Evolutionary conservation across 2,329 filamentous ascomycete species (phyloP).

Genomic region (Microthyrium microscopicum): DNA sequence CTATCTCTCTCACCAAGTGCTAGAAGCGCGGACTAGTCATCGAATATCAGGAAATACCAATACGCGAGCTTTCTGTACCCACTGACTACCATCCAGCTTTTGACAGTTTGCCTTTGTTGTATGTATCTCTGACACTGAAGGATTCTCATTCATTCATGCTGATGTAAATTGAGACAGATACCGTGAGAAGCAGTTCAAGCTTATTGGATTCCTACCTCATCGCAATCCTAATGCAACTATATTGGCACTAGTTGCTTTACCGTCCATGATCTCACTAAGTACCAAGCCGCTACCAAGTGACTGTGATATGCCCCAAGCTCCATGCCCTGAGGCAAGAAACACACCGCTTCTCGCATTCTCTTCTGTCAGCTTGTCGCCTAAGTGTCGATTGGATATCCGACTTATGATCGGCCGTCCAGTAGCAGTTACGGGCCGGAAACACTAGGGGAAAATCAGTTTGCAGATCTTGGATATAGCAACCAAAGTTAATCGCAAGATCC

Average conservation of each 20-base stretch:
- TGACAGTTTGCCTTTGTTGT: too few relatives aligned
- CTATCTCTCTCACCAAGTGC: too few relatives aligned
- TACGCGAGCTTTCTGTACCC: too few relatives aligned
- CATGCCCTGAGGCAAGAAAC: constrained; percentile 56
- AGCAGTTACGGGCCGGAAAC: constrained; percentile 54
- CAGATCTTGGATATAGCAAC: background rate
- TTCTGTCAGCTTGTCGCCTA: constrained; percentile 34
- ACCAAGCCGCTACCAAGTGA: constrained; percentile 52
- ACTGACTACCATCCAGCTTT: too few relatives aligned
- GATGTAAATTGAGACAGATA: too few relatives aligned
- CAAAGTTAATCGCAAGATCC: constrained; percentile 7
- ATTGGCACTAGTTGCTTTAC: constrained; percentile 17
- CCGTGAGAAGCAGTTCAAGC: too few relatives aligned
- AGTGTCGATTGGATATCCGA: constrained; percentile 36
- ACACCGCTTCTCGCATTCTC: constrained; percentile 40
- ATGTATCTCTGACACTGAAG: too few relatives aligned
- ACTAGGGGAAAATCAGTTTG: constrained; percentile 19
- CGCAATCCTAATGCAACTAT: background rate
- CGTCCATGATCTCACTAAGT: constrained; percentile 52
- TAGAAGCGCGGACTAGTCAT: too few relatives aligned
- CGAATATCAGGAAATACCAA: too few relatives aligned
- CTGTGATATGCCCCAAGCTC: constrained; percentile 46
- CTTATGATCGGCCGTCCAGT: constrained; percentile 48
- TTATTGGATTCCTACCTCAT: too few relatives aligned
- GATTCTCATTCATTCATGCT: too few relatives aligned